Evolutionary conservation across 495 filamentous ascomycete species (phyloP).

Genomic region (Daldinia vernicosa): DNA sequence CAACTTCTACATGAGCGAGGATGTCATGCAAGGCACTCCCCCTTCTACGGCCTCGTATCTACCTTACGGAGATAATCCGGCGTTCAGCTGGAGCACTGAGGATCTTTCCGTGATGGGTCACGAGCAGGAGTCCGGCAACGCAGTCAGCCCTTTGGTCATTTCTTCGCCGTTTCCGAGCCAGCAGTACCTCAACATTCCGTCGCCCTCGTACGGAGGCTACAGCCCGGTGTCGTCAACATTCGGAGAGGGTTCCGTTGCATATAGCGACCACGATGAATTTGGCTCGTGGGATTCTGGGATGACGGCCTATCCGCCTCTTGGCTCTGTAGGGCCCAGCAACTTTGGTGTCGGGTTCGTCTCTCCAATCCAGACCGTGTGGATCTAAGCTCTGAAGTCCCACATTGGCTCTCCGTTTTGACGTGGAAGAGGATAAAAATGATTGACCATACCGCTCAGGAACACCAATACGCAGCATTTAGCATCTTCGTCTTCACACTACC

Average conservation of each 20-base stretch:
- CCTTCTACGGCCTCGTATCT: conserved; percentile 51
- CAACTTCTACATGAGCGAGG: conserved; percentile 56
- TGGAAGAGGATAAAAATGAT: conserved; percentile 53
- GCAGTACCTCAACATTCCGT: conserved; percentile 66
- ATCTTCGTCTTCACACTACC: conserved; percentile 44
- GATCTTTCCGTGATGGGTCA: conserved; percentile 55
- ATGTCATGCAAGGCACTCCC: conserved; percentile 47
- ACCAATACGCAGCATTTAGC: conserved; percentile 49
- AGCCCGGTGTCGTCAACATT: conserved; percentile 65
- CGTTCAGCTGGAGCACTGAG: conserved; percentile 67
- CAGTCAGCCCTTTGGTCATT: conserved; percentile 59
- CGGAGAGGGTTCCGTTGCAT: conserved; percentile 59
- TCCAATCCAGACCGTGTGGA: conserved; percentile 64
- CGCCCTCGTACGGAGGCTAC: conserved; percentile 62
- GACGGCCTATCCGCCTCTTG: conserved; percentile 51
- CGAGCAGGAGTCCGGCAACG: conserved; percentile 50
- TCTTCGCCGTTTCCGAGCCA: conserved; percentile 58
- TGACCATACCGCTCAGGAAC: conserved; percentile 60
- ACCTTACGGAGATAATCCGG: conserved; percentile 58
- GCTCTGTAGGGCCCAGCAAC: conserved; percentile 52
- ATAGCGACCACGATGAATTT: conserved; percentile 64
- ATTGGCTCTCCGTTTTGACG: conserved; percentile 46
- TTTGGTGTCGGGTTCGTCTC: conserved; percentile 65
- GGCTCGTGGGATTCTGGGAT: conserved; percentile 51
- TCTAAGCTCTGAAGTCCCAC: conserved; percentile 53